Conservation (phyloP, 495 filamentous ascomycete species). For the Trichoderma gamsii region DNA sequence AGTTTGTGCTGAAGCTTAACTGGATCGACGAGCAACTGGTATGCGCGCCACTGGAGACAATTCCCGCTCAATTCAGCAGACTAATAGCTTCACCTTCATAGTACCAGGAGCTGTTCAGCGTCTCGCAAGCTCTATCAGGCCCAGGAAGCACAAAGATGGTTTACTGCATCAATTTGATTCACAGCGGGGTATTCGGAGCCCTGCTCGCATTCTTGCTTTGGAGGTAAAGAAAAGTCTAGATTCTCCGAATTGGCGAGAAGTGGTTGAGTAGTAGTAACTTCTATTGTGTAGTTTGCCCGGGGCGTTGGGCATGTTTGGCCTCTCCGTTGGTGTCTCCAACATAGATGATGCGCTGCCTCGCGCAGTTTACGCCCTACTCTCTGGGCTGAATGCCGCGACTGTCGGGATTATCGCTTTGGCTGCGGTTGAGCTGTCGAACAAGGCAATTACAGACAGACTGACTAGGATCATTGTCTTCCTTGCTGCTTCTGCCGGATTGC, state of each 20-base stretch:
- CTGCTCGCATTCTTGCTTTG: conserved; percentile 63
- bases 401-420: conserved; percentile 78
- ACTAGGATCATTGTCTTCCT: conserved; percentile 65
- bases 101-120: conserved; percentile 79
- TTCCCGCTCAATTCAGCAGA: not conserved
- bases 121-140: conserved; percentile 70
- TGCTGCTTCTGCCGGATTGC: conserved; percentile 61
- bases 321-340: conserved; percentile 61
- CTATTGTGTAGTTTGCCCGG: conserved; percentile 55
- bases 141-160: conserved; percentile 76
- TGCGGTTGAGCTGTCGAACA: conserved; percentile 65
- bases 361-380: conserved; percentile 68
- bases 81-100: conserved; percentile 24
- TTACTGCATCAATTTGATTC: conserved; percentile 65
- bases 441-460: conserved; percentile 68
- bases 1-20: conserved; percentile 57
- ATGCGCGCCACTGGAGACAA: not conserved
- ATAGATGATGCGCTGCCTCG: conserved; percentile 55
- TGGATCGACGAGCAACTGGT: conserved; percentile 77
- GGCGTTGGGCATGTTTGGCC: conserved; percentile 68
- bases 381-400: conserved; percentile 70
- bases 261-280: not conserved
- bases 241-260: too few relatives aligned
- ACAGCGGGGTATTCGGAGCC: conserved; percentile 56
- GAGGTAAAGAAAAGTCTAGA: conserved; percentile 39